Evolutionary conservation across 805 yeast species (phyloP).

Genomic region (Komagataella mondaviorum): DNA sequence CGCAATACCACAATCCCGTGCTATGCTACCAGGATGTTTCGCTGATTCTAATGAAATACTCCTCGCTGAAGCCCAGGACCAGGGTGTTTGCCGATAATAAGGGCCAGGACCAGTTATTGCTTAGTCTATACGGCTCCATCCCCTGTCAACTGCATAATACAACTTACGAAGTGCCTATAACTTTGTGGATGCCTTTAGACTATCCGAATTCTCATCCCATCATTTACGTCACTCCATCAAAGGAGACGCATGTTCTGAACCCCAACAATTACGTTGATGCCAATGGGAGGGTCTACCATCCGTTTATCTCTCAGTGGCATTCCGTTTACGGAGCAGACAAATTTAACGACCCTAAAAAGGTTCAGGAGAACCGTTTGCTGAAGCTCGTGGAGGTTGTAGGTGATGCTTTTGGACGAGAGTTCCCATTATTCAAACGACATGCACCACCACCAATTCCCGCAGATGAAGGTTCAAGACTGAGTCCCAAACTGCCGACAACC

Average conservation of each 20-base stretch:
- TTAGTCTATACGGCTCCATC: constrained; percentile 51
- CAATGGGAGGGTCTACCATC: constrained; percentile 62
- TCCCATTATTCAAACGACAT: constrained; percentile 3
- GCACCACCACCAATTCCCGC: not conserved
- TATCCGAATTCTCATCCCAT: constrained; percentile 63
- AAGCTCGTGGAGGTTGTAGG: constrained; percentile 9
- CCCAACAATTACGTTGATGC: constrained; percentile 59
- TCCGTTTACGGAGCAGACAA: constrained; percentile 6
- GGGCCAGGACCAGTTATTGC: constrained; percentile 47
- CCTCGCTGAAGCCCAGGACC: constrained; percentile 56
- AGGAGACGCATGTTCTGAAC: constrained; percentile 25
- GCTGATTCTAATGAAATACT: constrained; percentile 33
- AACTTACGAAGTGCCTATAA: constrained; percentile 38
- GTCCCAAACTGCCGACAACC: not conserved
- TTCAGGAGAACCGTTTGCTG: constrained; percentile 14
- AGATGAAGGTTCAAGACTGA: not conserved
- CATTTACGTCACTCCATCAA: constrained; percentile 47
- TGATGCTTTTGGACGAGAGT: constrained; percentile 7
- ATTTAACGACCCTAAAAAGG: constrained; percentile 12
- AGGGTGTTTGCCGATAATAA: constrained; percentile 38
- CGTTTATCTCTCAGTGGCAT: constrained; percentile 49
- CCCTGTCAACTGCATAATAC: constrained; percentile 17
- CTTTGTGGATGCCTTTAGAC: constrained; percentile 63
- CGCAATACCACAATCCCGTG: constrained; percentile 43
- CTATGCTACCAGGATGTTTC: constrained; percentile 50